These are phyloP conservation scores for Cicer pinnatifidum DNA, from an alignment of 306 rosid species.

Conservation along the genomic window DNA sequence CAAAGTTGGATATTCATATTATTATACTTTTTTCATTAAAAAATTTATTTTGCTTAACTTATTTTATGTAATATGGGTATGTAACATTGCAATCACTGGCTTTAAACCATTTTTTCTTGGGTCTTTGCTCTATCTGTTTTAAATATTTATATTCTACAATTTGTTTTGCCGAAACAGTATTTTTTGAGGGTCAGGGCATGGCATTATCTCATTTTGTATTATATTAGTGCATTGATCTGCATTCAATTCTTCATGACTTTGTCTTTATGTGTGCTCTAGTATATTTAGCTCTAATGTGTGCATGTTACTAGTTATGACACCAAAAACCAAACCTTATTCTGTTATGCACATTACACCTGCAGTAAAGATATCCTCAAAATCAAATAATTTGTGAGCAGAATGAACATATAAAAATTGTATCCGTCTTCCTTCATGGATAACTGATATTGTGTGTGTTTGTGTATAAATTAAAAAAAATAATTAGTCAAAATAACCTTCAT, in stretches of 20 bases:
- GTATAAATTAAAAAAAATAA: background rate
- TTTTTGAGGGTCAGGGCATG: background rate
- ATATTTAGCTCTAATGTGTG: background rate
- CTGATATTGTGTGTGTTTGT: background rate
- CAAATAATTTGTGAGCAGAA: slow-evolving; percentile 4
- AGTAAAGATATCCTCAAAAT: slow-evolving; percentile 3
- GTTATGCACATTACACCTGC: background rate
- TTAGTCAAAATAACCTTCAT: background rate
- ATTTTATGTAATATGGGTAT: slow-evolving; percentile 25
- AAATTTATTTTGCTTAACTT: slow-evolving; percentile 4
- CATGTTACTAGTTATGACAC: background rate
- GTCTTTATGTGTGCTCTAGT: background rate
- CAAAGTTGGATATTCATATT: background rate
- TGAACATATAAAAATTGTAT: background rate
- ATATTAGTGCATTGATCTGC: slow-evolving; percentile 12
- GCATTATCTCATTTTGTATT: background rate
- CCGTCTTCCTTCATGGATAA: background rate
- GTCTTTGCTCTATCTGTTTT: background rate
- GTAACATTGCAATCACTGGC: background rate
- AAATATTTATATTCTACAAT: slow-evolving; percentile 13
- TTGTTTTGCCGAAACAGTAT: background rate
- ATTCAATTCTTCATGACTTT: slow-evolving; percentile 2
- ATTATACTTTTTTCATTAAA: slow-evolving; percentile 20
- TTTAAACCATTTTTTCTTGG: slow-evolving; percentile 18
- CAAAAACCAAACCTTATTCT: background rate